These are phyloP conservation scores for Penicillium decumbens DNA, from an alignment of 2,329 filamentous ascomycete species.

Conservation along the genomic window DNA sequence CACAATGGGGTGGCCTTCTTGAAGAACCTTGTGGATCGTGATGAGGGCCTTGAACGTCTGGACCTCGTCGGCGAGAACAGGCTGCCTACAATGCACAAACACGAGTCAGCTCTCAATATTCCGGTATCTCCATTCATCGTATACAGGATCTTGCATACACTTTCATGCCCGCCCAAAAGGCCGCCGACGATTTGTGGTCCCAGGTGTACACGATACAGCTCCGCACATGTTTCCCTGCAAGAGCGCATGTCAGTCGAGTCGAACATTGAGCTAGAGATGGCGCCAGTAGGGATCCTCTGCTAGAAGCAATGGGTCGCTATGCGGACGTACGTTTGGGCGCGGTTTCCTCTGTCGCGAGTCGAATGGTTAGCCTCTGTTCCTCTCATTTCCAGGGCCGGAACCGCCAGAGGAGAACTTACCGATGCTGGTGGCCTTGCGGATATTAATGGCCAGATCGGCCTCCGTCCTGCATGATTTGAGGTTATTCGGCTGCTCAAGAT, in stretches of 20 bases:
- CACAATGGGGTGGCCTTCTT: constrained; percentile 87
- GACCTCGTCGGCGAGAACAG: constrained; percentile 95
- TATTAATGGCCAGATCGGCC: constrained; percentile 61
- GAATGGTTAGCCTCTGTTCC: constrained; percentile 14
- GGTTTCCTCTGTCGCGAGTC: constrained; percentile 52
- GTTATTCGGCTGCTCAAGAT: constrained; percentile 5
- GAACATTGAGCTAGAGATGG: background rate
- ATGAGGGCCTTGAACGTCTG: constrained; percentile 99
- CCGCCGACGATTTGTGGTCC: constrained; percentile 93
- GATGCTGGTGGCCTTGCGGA: constrained; percentile 63
- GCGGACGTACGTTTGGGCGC: constrained; percentile 58
- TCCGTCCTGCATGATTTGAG: constrained; percentile 48
- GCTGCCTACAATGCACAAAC: constrained; percentile 59
- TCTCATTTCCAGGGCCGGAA: constrained; percentile 3
- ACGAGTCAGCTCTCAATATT: constrained; percentile 8
- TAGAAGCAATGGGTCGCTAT: constrained; percentile 1
- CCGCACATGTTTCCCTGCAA: constrained; percentile 81
- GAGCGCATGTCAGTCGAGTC: constrained; percentile 7
- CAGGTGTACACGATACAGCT: constrained; percentile 98
- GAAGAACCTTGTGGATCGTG: constrained; percentile 93
- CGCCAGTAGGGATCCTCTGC: background rate
- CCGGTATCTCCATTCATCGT: background rate
- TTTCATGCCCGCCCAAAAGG: constrained; percentile 98
- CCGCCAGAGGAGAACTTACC: constrained; percentile 36
- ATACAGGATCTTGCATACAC: constrained; percentile 54